Percentiles rank a stretch among this genome's conserved stretches.
Conservation (phyloP, 2,329 filamentous ascomycete species). For the Cordyceps tenuipes region DNA sequence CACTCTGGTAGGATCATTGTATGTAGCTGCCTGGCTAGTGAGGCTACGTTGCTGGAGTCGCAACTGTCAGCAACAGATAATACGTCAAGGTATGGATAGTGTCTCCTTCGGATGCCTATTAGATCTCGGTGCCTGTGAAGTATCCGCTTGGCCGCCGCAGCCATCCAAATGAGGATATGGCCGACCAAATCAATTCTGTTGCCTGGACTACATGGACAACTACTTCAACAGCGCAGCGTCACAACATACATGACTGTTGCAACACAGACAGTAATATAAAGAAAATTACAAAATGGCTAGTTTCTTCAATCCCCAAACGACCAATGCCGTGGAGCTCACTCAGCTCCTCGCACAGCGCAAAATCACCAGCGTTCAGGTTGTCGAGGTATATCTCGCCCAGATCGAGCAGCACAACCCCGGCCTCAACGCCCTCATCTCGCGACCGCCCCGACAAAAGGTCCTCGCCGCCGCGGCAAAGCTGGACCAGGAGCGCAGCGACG, state of each 20-base stretch:
- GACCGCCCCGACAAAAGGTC: conserved; percentile 8
- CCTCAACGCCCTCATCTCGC: conserved; percentile 13
- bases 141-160: background rate
- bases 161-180: background rate
- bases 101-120: background rate
- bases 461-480: conserved; percentile 12
- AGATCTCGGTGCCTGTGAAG: background rate
- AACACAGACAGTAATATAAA: background rate
- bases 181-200: conserved; percentile 1
- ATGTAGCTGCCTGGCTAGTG: background rate
- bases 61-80: background rate
- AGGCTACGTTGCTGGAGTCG: background rate
- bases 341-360: background rate
- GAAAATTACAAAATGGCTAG: background rate
- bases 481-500: conserved; percentile 17
- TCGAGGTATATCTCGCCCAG: conserved; percentile 10
- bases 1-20: background rate
- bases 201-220: background rate
- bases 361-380: conserved; percentile 10
- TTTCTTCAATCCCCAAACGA: background rate
- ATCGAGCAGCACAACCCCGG: conserved; percentile 12
- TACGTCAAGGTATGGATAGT: background rate
- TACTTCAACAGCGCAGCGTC: background rate
- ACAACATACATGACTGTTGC: background rate
- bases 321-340: conserved; percentile 7